phyloP scores from a whole-genome alignment of 495 filamentous ascomycete species.

The Aspergillus homomorphus region DNA sequence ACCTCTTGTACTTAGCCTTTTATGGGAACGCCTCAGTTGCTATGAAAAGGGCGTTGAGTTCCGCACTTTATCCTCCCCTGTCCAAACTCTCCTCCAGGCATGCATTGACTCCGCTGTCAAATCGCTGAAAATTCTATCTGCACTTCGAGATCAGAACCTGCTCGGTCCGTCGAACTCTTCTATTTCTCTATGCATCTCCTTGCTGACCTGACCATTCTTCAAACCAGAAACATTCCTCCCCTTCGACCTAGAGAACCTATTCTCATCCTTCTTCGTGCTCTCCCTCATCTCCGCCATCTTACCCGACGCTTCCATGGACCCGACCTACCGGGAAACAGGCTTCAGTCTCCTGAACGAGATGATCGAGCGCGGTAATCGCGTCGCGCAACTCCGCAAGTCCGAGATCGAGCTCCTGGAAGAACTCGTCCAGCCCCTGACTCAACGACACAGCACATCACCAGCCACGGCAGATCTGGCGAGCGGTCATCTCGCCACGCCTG shows the following conservation, averaged over 20 bases:
- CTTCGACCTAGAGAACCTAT: conserved; percentile 33
- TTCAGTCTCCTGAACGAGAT: conserved; percentile 30
- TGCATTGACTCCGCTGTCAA: conserved; percentile 30
- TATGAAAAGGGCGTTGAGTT: conserved; percentile 17
- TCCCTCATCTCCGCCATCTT: conserved; percentile 25
- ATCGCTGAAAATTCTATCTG: conserved; percentile 23
- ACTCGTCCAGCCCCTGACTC: conserved; percentile 15
- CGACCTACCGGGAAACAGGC: conserved; percentile 23
- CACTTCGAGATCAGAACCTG: conserved; percentile 28
- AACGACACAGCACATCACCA: not conserved
- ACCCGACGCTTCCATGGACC: conserved; percentile 21
- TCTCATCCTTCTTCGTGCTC: conserved; percentile 27
- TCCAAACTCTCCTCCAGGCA: conserved; percentile 27
- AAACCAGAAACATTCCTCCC: conserved; percentile 32
- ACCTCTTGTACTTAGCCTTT: conserved; percentile 29
- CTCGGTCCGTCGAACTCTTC: conserved; percentile 19
- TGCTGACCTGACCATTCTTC: not conserved
- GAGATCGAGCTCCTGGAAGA: conserved; percentile 30
- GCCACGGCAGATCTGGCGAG: not conserved
- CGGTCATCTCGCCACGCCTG: not conserved
- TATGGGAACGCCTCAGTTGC: conserved; percentile 25
- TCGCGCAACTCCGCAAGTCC: conserved; percentile 30
- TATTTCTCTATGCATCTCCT: not conserved
- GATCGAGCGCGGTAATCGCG: conserved; percentile 27
- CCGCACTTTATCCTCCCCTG: conserved; percentile 19